These are phyloP conservation scores for Epichloe bromicola DNA, from an alignment of 2,329 filamentous ascomycete genomes.

Conservation along the genomic window DNA sequence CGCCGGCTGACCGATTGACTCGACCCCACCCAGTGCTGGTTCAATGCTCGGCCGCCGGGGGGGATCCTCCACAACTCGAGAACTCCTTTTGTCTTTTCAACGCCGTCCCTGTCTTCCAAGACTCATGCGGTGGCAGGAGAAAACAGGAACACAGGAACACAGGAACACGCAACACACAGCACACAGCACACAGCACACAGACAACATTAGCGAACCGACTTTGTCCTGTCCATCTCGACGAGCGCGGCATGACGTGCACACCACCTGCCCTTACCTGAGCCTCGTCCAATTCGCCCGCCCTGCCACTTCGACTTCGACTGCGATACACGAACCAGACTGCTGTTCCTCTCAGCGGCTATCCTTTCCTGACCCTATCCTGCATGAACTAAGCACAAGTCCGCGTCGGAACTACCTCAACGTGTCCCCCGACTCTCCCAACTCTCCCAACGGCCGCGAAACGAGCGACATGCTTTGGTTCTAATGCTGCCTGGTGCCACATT, in stretches of 20 bases:
- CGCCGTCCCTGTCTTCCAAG: neutral
- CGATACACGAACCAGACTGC: neutral
- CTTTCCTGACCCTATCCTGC: neutral
- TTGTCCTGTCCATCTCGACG: neutral
- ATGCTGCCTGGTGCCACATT: neutral
- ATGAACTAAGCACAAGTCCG: neutral
- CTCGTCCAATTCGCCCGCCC: neutral
- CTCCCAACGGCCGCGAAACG: neutral
- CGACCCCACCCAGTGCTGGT: neutral
- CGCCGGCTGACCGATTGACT: neutral
- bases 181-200: neutral
- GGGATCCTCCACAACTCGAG: neutral
- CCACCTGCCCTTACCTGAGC: neutral
- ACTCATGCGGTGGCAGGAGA: neutral
- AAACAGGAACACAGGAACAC: neutral
- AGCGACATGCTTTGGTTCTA: slow-evolving; percentile 1
- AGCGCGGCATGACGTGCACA: neutral
- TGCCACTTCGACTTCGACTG: neutral
- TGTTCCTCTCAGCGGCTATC: neutral
- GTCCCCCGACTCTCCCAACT: neutral
- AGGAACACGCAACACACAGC: neutral
- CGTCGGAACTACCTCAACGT: neutral
- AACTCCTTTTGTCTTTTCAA: neutral
- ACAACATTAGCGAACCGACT: neutral
- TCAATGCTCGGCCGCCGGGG: too few species aligned